phyloP scores from a whole-genome alignment of 805 yeast genomes.

The Schwanniomyces pseudopolymorphus region DNA sequence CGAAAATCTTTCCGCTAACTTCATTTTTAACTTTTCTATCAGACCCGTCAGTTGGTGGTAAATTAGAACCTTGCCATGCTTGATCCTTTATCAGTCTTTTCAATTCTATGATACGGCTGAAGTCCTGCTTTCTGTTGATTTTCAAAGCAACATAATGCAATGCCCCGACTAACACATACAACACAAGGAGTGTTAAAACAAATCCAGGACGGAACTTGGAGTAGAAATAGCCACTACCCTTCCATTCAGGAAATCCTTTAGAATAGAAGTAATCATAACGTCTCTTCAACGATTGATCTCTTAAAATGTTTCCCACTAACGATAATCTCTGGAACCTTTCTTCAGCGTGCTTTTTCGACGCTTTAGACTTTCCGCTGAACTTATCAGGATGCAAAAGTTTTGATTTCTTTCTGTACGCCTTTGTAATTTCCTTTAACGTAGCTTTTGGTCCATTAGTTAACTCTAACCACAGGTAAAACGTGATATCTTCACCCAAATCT shows the following conservation, averaged over 20 bases:
- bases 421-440: constrained; percentile 52
- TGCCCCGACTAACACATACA: constrained; percentile 50
- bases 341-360: constrained; percentile 49
- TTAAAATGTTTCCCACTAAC: constrained; percentile 68
- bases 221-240: constrained; percentile 64
- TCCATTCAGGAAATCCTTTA: constrained; percentile 85
- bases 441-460: constrained; percentile 48
- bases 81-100: constrained; percentile 50
- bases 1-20: constrained; percentile 48
- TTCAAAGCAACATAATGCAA: constrained; percentile 60
- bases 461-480: constrained; percentile 70
- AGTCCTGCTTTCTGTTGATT: constrained; percentile 56
- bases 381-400: constrained; percentile 87
- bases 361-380: constrained; percentile 22
- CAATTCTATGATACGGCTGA: constrained; percentile 52
- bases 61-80: constrained; percentile 55
- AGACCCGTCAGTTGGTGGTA: constrained; percentile 51
- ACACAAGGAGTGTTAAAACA: constrained; percentile 47
- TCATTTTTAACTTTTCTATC: constrained; percentile 44
- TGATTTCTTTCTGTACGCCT: constrained; percentile 70
- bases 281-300: constrained; percentile 52
- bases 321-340: constrained; percentile 79
- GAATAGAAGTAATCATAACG: constrained; percentile 82
- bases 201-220: constrained; percentile 69
- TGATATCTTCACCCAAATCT: constrained; percentile 60